Conservation (phyloP, 2,329 filamentous ascomycete genomes). For the Fusarium gaditjirri region DNA sequence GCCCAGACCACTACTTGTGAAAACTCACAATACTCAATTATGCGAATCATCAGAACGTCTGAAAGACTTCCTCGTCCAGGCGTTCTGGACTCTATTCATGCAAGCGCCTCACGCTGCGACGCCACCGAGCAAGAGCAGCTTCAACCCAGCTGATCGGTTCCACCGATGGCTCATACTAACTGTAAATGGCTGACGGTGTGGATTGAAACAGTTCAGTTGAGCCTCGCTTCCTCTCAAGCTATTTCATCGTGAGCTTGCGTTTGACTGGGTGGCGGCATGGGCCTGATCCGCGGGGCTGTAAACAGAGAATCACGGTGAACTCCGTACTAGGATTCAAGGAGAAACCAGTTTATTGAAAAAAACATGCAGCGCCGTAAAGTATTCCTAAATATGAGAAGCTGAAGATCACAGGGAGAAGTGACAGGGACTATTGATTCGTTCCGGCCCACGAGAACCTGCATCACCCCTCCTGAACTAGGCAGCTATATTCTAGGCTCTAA, state of each 20-base stretch:
- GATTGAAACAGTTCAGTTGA: background rate
- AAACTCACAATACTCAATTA: background rate
- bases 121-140: rapidly evolving
- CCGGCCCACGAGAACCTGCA: background rate
- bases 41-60: rapidly evolving
- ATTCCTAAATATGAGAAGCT: too few relatives aligned
- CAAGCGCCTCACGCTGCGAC: background rate
- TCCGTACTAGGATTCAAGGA: background rate
- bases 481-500: background rate
- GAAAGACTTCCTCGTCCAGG: rapidly evolving
- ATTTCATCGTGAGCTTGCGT: rapidly evolving
- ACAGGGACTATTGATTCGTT: background rate
- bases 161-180: background rate
- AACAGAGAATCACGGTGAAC: background rate
- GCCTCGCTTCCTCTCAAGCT: background rate
- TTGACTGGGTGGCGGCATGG: background rate
- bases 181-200: background rate
- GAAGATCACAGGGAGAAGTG: background rate
- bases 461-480: background rate
- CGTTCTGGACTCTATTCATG: too few relatives aligned
- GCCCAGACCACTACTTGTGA: background rate
- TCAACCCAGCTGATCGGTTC: background rate
- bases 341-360: background rate
- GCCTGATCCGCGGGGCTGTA: background rate
- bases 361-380: background rate